Evolutionary conservation across 2,329 filamentous ascomycete genomes (phyloP), one percentile per base, ranked within the genome.

Genomic region (Diaporthe ampelina): DNA sequence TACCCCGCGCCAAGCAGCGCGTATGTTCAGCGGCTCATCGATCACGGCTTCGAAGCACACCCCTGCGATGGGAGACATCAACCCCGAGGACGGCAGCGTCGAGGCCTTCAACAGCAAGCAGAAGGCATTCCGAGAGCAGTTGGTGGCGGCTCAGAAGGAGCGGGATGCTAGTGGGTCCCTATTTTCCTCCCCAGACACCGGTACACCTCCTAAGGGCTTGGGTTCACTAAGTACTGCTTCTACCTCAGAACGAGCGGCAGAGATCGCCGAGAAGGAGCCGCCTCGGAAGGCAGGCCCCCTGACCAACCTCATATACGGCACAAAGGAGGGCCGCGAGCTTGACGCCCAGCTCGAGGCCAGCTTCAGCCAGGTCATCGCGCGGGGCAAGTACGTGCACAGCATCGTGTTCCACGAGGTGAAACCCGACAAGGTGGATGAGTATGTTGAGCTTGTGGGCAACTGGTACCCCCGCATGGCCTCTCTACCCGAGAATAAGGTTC

Each of bases 301-400:
- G 74, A 93, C 94, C 48, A 96, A 93, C 79, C 91, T 99, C 79
- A 97, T 99, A 82, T 98, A 99, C 85, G 97, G 97, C 80, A 99
- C 97, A 19, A 95, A 97, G 81, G 96, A 98, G 85, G 97, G 95
- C 43, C 92, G 95, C 76, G 94, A 98, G 86, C 91, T 98, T 82
- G 97, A 99, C 81, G 94, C 94, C 77, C 96, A 98, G 85, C 96
- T 99, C 81, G 95, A 98, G 86, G 92, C 95, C 74, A 97, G 94
- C 82, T 99, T 98, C 86, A 97, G 86, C 69, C 95, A 98, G 84
- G 94, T 98, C 58, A 88, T 99, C 59, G 97, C 97, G 32, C 91
- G 97, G 77, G 97, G 97, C 81, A 99, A 99, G 86, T 99, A 99
- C 81, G 95, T 99, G 72, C 97, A 99, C 85, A 97, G 95, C 61